Evolutionary conservation across 2,329 filamentous ascomycete genomes (phyloP), one percentile per base, ranked within the genome.

Genomic region (Colletotrichum sp.): DNA sequence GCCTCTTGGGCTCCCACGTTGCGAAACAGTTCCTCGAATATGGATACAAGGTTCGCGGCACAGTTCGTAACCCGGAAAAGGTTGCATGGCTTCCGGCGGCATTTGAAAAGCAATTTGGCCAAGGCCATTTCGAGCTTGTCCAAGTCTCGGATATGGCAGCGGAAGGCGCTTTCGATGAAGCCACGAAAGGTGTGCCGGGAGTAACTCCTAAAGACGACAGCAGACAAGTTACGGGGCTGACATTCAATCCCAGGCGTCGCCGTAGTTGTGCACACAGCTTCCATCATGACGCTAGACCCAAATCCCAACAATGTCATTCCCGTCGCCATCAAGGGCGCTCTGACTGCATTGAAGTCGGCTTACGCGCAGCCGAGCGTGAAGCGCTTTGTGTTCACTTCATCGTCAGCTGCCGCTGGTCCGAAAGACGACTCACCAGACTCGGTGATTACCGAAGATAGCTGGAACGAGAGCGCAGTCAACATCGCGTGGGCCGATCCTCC

Each of bases 11-110:
- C 30, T 84, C 84, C 8, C 86, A 89, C 59, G 80, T 88, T 5
- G 80, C 82, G 36, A 79, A 86, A n/a, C 79, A 85, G 16, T 80
- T 89, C 13, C 82, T 89, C 21, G 71, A 82, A 2, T 79, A 81
- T 5, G 87, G 87, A 16, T 89, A 85, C 77, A 78, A 78, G 9
- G 87, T 90, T 7, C 85, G 87, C 24, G 87, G 87, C n/a, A 88
- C 88, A 2, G 84, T 86, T 6, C 85, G 88, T 13, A 78, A 83
- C 62, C 36, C 78, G 5, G 63, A 79, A 0, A 80, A 83, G 28
- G 81, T 82, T 8, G 79, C 82, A 1, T 87, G 86, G 85, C 78
- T 83, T 13, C 62, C 85, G 4, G 77, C 84, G 3, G 79, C 83
- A 3, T 76, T 79, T 18, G 86, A 86, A 67, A 78, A 81, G 9